Conservation (phyloP, 345 rosid genomes). For the Syzygium aqueum region DNA sequence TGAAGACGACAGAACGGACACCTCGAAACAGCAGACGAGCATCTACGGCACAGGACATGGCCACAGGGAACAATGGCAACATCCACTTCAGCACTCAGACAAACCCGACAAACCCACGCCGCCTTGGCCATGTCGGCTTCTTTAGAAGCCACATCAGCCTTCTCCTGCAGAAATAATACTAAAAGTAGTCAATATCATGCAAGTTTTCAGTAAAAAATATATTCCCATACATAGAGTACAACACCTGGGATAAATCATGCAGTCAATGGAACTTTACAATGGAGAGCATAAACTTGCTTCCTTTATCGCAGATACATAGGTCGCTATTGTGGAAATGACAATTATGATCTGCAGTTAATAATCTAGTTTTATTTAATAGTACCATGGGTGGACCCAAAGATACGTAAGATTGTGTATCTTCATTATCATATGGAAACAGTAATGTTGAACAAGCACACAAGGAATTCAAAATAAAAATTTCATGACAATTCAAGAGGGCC, state of each 20-base stretch:
- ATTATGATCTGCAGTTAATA: neutral
- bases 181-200: neutral
- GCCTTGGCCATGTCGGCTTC: constrained; percentile 86
- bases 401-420: neutral
- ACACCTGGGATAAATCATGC: neutral
- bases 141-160: constrained; percentile 52
- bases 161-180: constrained; percentile 37
- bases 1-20: constrained; percentile 89
- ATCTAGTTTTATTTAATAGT: neutral
- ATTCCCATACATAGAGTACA: neutral
- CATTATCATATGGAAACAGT: neutral
- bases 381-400: neutral
- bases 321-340: neutral
- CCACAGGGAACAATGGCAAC: constrained; percentile 80
- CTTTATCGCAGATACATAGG: neutral
- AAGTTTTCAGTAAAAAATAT: neutral
- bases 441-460: neutral
- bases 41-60: constrained; percentile 74
- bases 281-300: neutral
- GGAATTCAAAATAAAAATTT: neutral
- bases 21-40: constrained; percentile 70
- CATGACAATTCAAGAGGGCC: neutral
- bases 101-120: constrained; percentile 82
- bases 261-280: neutral
- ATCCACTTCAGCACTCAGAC: constrained; percentile 71